phyloP scores from a whole-genome alignment of 768 basidiomycete genomes.

The Hygrocybe punicea region DNA sequence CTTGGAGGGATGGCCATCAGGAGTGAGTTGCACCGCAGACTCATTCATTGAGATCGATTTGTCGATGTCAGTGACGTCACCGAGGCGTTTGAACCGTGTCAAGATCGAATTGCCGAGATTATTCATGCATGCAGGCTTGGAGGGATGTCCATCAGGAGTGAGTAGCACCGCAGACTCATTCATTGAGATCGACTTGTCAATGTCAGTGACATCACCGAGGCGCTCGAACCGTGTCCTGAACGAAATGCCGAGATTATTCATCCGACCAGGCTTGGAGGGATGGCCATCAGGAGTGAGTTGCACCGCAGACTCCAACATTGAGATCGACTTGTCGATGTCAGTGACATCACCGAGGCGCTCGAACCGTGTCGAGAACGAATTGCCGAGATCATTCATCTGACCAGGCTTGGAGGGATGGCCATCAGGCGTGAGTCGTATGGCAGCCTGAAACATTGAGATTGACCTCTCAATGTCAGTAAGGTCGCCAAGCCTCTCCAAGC shows the following conservation, averaged over 20 bases:
- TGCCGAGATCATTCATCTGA: background rate
- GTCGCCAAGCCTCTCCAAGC: slow-evolving; percentile 18
- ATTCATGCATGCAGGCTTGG: background rate
- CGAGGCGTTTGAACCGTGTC: background rate
- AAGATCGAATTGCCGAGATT: background rate
- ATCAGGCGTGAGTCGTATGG: background rate
- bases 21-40: background rate
- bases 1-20: background rate
- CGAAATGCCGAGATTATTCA: too few relatives aligned
- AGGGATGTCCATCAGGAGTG: background rate
- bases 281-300: too few relatives aligned
- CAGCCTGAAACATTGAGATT: slow-evolving; percentile 1
- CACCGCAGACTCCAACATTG: too few relatives aligned
- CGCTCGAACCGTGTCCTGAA: too few relatives aligned
- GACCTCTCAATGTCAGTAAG: slow-evolving; percentile 26
- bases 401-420: too few relatives aligned
- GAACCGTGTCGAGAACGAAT: too few relatives aligned
- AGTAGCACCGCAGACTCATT: too few relatives aligned
- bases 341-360: too few relatives aligned
- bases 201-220: too few relatives aligned
- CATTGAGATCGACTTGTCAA: too few relatives aligned
- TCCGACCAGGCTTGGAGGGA: too few relatives aligned
- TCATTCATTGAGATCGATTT: background rate
- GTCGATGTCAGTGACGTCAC: background rate
- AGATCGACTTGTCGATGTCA: too few relatives aligned